phyloP scores from a whole-genome alignment of 352 stramenopile species.

The Globisporangium cederbergense region DNA sequence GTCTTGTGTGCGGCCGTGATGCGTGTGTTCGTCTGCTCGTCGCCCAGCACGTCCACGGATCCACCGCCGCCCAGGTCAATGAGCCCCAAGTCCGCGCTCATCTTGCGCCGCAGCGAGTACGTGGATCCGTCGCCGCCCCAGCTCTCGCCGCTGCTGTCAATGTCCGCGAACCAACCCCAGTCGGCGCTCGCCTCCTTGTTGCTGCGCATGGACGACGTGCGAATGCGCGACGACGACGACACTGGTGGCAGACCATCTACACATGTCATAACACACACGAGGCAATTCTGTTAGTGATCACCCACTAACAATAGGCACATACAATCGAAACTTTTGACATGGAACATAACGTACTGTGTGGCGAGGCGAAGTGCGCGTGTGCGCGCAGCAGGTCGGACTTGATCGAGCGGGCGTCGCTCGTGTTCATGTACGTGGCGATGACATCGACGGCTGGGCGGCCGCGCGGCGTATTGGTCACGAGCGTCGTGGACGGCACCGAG shows the following conservation, averaged over 20 bases:
- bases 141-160: slow-evolving; percentile 83
- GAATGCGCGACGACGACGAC: slow-evolving; percentile 61
- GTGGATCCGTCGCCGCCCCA: slow-evolving; percentile 68
- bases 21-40: slow-evolving; percentile 81
- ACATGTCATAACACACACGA: slow-evolving; percentile 11
- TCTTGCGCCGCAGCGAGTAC: slow-evolving; percentile 54
- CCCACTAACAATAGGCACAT: slow-evolving; percentile 6
- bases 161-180: slow-evolving; percentile 88
- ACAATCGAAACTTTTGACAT: slow-evolving; percentile 10
- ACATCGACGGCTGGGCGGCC: slow-evolving; percentile 75
- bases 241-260: slow-evolving; percentile 41
- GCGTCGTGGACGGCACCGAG: slow-evolving; percentile 55
- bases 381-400: slow-evolving; percentile 78
- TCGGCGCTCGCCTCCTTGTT: slow-evolving; percentile 77
- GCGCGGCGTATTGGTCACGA: slow-evolving; percentile 63
- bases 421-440: slow-evolving; percentile 90
- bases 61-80: slow-evolving; percentile 59
- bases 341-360: slow-evolving; percentile 28
- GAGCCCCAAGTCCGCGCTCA: slow-evolving; percentile 72
- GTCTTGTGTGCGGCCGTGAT: slow-evolving; percentile 86
- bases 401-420: slow-evolving; percentile 65
- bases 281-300: slow-evolving; percentile 22
- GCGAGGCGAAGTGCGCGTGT: slow-evolving; percentile 69
- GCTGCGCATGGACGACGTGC: slow-evolving; percentile 19
- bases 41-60: slow-evolving; percentile 66